Percentiles rank a stretch among this genome's conserved stretches.
Evolutionary conservation across 108 stramenopile species (phyloP).

Genomic region (Skeletonema menzelii): DNA sequence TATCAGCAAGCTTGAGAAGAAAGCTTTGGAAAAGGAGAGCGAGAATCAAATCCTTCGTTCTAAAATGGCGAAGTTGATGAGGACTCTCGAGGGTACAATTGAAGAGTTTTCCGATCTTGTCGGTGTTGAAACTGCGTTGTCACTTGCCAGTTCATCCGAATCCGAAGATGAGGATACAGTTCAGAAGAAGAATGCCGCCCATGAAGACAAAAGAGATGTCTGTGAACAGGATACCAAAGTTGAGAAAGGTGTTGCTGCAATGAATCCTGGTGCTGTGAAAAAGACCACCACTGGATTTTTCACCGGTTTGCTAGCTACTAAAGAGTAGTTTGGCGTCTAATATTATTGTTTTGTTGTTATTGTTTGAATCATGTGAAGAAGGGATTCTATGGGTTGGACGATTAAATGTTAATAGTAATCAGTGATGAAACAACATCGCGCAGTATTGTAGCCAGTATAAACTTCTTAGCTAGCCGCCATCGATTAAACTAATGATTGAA

Average conservation of each 20-base stretch:
- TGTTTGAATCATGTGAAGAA: not conserved
- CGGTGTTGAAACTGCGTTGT: not conserved
- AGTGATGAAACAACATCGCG: not conserved
- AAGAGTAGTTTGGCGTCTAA: not conserved
- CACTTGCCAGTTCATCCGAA: not conserved
- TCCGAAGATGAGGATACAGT: not conserved
- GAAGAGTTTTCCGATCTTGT: not conserved
- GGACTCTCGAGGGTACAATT: not conserved
- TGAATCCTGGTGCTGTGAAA: not conserved
- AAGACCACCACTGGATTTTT: not conserved
- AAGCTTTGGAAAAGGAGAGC: not conserved
- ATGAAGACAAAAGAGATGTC: not conserved
- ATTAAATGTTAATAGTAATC: not conserved
- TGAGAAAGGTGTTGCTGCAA: not conserved
- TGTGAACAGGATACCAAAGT: not conserved
- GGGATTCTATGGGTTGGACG: not conserved
- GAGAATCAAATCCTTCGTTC: not conserved
- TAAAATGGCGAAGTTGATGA: not conserved
- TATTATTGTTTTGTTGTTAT: not conserved
- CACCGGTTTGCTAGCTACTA: not conserved
- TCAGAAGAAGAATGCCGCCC: not conserved
- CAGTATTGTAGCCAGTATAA: not conserved
- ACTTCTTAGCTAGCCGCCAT: not conserved
- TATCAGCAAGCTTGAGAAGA: not conserved
- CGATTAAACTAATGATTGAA: not conserved